Percentiles rank a stretch among this genome's conserved stretches.
These are phyloP conservation scores for Phytopythium aichiense DNA, from an alignment of 352 stramenopile species.

Conservation along the genomic window DNA sequence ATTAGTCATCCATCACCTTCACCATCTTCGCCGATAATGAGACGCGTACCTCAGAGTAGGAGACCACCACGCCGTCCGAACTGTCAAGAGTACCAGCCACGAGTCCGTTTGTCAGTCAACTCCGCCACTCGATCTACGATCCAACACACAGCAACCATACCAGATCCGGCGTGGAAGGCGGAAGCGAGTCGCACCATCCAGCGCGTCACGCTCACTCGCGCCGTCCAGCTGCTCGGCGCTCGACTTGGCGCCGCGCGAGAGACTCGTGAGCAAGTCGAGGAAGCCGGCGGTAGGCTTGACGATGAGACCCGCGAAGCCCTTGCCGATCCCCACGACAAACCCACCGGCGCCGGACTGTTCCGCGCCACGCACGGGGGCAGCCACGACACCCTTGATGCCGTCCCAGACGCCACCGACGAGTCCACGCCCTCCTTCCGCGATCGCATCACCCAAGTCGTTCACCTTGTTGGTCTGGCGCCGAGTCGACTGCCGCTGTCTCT, in stretches of 20 bases:
- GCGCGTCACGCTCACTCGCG: slow-evolving; percentile 33
- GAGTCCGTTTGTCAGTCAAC: neutral
- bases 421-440: slow-evolving; percentile 78
- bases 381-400: slow-evolving; percentile 76
- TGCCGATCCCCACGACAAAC: slow-evolving; percentile 82
- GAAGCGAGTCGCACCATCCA: slow-evolving; percentile 53
- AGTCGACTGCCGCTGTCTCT: slow-evolving; percentile 71
- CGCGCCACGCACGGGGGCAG: slow-evolving; percentile 68
- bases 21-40: neutral
- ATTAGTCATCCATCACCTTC: neutral
- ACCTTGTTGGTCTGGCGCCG: slow-evolving; percentile 70
- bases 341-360: slow-evolving; percentile 72
- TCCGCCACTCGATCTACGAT: neutral
- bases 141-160: slow-evolving; percentile 25
- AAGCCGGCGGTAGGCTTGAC: slow-evolving; percentile 83
- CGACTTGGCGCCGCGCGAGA: slow-evolving; percentile 77
- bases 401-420: slow-evolving; percentile 79
- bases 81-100: slow-evolving; percentile 21
- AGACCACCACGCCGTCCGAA: slow-evolving; percentile 74
- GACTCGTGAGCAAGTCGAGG: slow-evolving; percentile 75
- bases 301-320: slow-evolving; percentile 77
- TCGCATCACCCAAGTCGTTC: slow-evolving; percentile 72
- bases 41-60: slow-evolving; percentile 55
- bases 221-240: slow-evolving; percentile 77
- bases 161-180: slow-evolving; percentile 70